Percentiles rank a stretch among this genome's conserved stretches.
These are phyloP conservation scores for Omphalotus olearius DNA, from an alignment of 1,284 basidiomycete species.

Conservation along the genomic window DNA sequence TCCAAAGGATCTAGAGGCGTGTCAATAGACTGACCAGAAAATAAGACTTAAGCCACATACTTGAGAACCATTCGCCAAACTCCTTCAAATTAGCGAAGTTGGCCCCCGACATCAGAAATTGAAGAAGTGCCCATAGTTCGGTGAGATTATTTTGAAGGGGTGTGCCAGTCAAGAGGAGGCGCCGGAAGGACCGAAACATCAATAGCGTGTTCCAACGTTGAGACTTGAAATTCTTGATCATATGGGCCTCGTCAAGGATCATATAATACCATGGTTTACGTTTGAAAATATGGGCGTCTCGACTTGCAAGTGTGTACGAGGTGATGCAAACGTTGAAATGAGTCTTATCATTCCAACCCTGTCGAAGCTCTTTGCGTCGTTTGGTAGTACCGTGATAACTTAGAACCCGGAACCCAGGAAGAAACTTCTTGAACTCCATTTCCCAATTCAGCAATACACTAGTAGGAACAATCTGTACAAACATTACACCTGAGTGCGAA, in stretches of 20 bases:
- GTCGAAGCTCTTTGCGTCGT: constrained; percentile 88
- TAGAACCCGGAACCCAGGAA: constrained; percentile 90
- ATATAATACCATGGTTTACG: constrained; percentile 96
- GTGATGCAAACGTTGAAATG: constrained; percentile 97
- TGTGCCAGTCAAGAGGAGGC: constrained; percentile 88
- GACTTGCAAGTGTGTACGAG: constrained; percentile 89
- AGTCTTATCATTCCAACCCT: constrained; percentile 93
- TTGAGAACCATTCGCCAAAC: constrained; percentile 96
- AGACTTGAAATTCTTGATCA: constrained; percentile 98
- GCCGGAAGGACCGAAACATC: constrained; percentile 89
- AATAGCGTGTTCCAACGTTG: constrained; percentile 94
- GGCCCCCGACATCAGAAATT: constrained; percentile 93
- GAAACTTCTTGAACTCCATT: constrained; percentile 98
- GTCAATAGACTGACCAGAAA: constrained; percentile 7
- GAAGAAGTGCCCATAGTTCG: constrained; percentile 92
- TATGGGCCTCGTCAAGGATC: constrained; percentile 95
- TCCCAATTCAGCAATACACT: constrained; percentile 97
- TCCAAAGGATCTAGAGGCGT: constrained; percentile 76
- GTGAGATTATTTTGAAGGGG: constrained; percentile 96
- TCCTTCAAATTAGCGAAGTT: constrained; percentile 93
- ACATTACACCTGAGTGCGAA: constrained; percentile 7
- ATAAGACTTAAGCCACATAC: constrained; percentile 41
- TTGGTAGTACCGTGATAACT: constrained; percentile 92
- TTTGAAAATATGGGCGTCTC: constrained; percentile 93
- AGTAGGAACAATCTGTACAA: constrained; percentile 77